Percentiles rank a stretch among this genome's conserved stretches.
Evolutionary conservation across 2,329 filamentous ascomycete species (phyloP).

Genomic region (Colletotrichum coccodes): DNA sequence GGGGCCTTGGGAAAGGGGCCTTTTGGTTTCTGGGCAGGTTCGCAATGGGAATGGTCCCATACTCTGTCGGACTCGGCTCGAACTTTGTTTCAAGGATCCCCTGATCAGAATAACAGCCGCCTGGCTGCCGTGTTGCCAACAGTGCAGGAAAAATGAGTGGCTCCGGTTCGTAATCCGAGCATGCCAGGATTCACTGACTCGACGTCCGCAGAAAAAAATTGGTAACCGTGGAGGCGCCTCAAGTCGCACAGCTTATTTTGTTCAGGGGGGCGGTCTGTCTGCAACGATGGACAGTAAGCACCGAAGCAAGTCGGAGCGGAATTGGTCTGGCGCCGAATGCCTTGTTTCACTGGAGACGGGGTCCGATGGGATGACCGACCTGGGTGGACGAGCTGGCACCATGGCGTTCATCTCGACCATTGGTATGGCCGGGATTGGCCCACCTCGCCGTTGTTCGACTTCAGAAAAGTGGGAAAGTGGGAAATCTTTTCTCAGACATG

Average conservation of each 20-base stretch:
- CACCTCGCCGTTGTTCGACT: neutral
- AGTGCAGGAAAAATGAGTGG: neutral
- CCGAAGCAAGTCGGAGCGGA: slow-evolving; percentile 18
- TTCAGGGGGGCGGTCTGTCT: neutral
- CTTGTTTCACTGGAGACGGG: slow-evolving; percentile 20
- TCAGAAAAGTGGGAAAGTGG: slow-evolving; percentile 21
- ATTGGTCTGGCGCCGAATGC: slow-evolving; percentile 24
- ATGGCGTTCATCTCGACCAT: slow-evolving; percentile 22
- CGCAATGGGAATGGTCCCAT: slow-evolving; percentile 7
- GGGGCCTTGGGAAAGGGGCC: neutral
- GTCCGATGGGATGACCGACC: slow-evolving; percentile 24
- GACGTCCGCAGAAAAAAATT: neutral
- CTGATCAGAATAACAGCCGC: neutral
- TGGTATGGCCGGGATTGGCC: slow-evolving; percentile 14
- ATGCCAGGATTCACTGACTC: slow-evolving; percentile 6
- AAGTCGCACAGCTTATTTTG: neutral
- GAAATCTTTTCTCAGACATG: slow-evolving; percentile 21
- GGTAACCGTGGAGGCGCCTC: neutral
- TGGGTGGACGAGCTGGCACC: neutral
- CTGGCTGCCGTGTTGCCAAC: too few species aligned
- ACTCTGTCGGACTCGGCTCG: slow-evolving; percentile 2
- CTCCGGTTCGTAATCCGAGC: neutral
- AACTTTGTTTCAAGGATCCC: neutral
- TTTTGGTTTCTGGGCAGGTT: slow-evolving; percentile 2
- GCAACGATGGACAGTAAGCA: neutral